phyloP scores from a whole-genome alignment of 1,284 basidiomycete species.

The Ganoderma sinense region DNA sequence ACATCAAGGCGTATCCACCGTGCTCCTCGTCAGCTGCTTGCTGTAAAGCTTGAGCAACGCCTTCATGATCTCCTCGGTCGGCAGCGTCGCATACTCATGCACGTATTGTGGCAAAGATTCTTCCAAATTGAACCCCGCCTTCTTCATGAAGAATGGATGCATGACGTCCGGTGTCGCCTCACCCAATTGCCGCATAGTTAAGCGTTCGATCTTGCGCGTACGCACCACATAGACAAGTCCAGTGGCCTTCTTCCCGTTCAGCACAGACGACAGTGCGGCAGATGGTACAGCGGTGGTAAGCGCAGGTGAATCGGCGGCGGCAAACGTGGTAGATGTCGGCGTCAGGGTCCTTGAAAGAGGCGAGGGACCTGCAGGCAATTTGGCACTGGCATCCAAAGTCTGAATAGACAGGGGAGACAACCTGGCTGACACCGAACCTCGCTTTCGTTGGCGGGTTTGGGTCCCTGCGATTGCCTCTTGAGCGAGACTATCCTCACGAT shows the following conservation, averaged over 20 bases:
- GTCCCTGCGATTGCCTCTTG: slow-evolving; percentile 8
- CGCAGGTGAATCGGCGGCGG: neutral
- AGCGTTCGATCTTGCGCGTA: slow-evolving; percentile 69
- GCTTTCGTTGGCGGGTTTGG: slow-evolving; percentile 18
- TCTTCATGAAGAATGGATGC: slow-evolving; percentile 88
- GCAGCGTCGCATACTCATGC: slow-evolving; percentile 85
- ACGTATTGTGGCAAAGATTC: slow-evolving; percentile 86
- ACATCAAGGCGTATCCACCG: slow-evolving; percentile 21
- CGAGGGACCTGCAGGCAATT: slow-evolving; percentile 14
- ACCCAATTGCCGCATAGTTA: slow-evolving; percentile 85
- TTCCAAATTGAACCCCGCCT: slow-evolving; percentile 81
- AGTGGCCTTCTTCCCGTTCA: slow-evolving; percentile 35
- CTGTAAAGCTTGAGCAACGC: slow-evolving; percentile 82
- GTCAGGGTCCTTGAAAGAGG: slow-evolving; percentile 17
- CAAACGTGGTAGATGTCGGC: slow-evolving; percentile 13
- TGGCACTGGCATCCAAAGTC: slow-evolving; percentile 22
- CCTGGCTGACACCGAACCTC: slow-evolving; percentile 27
- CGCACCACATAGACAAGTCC: slow-evolving; percentile 59
- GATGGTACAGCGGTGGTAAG: neutral
- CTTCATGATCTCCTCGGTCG: slow-evolving; percentile 88
- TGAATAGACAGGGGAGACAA: slow-evolving; percentile 19
- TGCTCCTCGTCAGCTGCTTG: slow-evolving; percentile 61
- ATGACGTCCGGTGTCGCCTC: slow-evolving; percentile 89
- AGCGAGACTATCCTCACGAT: slow-evolving; percentile 8
- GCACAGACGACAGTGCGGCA: slow-evolving; percentile 10